phyloP scores from a whole-genome alignment of 139 green algal genomes.

The Pleodorina starrii region DNA sequence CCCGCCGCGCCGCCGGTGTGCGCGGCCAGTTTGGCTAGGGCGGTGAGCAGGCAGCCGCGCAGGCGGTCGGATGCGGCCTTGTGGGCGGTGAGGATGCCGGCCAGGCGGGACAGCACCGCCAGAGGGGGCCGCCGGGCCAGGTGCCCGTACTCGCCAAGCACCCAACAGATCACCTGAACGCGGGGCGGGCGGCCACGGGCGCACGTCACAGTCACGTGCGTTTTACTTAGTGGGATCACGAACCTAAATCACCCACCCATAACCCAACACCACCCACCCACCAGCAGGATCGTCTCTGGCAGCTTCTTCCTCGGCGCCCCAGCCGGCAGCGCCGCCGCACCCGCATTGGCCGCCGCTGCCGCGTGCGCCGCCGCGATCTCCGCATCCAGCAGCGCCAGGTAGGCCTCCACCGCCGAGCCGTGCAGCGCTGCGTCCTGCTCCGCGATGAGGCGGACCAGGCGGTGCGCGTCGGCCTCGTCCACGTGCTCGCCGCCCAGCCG shows the following conservation, averaged over 20 bases:
- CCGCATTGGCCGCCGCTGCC: background rate
- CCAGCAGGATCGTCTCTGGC: slow-evolving; percentile 80
- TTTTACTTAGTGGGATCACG: too few relatives aligned
- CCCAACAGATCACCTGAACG: slow-evolving; percentile 65
- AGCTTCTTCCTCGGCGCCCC: slow-evolving; percentile 55
- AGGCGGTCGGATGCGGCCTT: slow-evolving; percentile 35
- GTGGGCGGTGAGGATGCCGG: slow-evolving; percentile 21
- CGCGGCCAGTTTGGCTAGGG: slow-evolving; percentile 81
- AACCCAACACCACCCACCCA: slow-evolving; percentile 40
- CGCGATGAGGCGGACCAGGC: slow-evolving; percentile 90
- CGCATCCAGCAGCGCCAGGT: slow-evolving; percentile 71
- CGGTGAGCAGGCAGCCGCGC: slow-evolving; percentile 72
- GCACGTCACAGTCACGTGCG: too few relatives aligned
- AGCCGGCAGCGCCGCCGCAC: background rate
- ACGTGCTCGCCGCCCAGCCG: slow-evolving; percentile 89
- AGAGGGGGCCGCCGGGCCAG: slow-evolving; percentile 47
- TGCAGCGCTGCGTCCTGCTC: slow-evolving; percentile 81
- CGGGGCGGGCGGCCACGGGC: too few relatives aligned
- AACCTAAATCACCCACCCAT: too few relatives aligned
- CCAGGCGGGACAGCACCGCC: slow-evolving; percentile 29
- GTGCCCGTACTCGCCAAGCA: slow-evolving; percentile 94
- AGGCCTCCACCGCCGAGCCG: slow-evolving; percentile 70
- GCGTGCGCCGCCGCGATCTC: background rate
- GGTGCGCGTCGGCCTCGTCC: slow-evolving; percentile 77
- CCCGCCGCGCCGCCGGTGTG: slow-evolving; percentile 51